A percentile compares a stretch with the other conserved stretches of the same genome.
Evolutionary conservation across 495 filamentous ascomycete species (phyloP).

Genomic region (Penicillium nucicola): DNA sequence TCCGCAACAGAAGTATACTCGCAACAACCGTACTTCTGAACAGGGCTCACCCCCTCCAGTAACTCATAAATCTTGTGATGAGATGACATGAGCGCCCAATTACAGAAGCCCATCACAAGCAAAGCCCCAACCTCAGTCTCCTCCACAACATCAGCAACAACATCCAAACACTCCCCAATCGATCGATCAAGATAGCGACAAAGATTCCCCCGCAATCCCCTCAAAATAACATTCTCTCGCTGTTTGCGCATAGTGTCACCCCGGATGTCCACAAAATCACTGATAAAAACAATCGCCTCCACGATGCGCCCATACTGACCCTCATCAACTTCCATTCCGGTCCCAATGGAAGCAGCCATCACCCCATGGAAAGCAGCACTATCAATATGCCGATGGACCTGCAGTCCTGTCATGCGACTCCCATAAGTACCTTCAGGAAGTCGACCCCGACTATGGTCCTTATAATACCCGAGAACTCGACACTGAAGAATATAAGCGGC

Average conservation of each 20-base stretch:
- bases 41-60: background rate
- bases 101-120: constrained; percentile 20
- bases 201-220: constrained; percentile 13
- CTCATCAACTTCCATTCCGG: constrained; percentile 8
- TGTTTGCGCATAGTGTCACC: constrained; percentile 19
- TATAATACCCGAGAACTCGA: constrained; percentile 18
- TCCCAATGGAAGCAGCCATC: constrained; percentile 11
- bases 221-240: constrained; percentile 18
- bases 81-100: constrained; percentile 20
- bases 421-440: constrained; percentile 15
- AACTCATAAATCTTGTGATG: constrained; percentile 26
- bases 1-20: constrained; percentile 2
- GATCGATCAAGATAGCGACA: constrained; percentile 13
- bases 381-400: constrained; percentile 16
- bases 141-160: background rate
- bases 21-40: background rate
- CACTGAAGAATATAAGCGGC: constrained; percentile 17
- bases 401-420: constrained; percentile 16
- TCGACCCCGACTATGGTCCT: constrained; percentile 10
- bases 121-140: constrained; percentile 5
- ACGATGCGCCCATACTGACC: background rate
- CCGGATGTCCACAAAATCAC: constrained; percentile 20
- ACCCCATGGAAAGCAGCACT: constrained; percentile 5
- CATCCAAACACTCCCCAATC: constrained; percentile 7
- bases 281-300: constrained; percentile 12